Base-by-base conservation (phyloP, 192 early-diverging fungal species). In the Coemansia sp. region DNA sequence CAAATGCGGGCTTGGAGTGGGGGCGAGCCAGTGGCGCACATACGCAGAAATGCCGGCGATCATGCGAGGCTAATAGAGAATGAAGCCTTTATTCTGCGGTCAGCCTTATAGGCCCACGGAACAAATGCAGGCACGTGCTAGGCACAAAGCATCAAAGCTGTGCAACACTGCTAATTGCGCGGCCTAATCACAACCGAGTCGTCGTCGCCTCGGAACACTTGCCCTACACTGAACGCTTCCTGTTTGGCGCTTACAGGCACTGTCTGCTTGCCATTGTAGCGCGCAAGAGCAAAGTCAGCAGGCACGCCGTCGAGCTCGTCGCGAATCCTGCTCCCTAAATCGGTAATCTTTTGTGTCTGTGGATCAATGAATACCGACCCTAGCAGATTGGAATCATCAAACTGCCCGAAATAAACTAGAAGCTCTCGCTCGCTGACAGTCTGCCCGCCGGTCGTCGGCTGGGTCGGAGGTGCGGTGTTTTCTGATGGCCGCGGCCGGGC, bases 231-330 rank as follows among this genome's bases (percentile, higher is more conserved):
- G 61, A 86, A 82, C 37, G 49, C 55, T 54, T 82, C 80, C 54
- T 89, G 88, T 60, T 87, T 88, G 22, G 69, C 65, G 59, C 82
- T 82, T 26, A 89, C 71, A 12, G 88, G 88, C 31, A 89, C 81
- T 2, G 62, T 59, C 20, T 58, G 74, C 42, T 85, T 82, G 25
- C 87, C 87, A 31, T 86, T 88, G 53, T 82, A 79, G 11, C 85
- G 75, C 2, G 81, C 59, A 10, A 89, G 37, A 0, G 64, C 54
- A 64, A 85, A 85, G 14, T 65, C 36, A 0, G 47, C 67, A 5
- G 88, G 85, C 0, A 90, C 38, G 21, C 71, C 81, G 55, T 87
- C 88, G 10, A 90, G 69, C 59, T 88, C 88, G 8, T 59, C 49
- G 38, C 53, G 67, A 31, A 84, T 86, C 37, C 38, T 49, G 19